Evolutionary conservation across 371 early-diverging fungal species (phyloP).

Genomic region (Mortierella sp.): DNA sequence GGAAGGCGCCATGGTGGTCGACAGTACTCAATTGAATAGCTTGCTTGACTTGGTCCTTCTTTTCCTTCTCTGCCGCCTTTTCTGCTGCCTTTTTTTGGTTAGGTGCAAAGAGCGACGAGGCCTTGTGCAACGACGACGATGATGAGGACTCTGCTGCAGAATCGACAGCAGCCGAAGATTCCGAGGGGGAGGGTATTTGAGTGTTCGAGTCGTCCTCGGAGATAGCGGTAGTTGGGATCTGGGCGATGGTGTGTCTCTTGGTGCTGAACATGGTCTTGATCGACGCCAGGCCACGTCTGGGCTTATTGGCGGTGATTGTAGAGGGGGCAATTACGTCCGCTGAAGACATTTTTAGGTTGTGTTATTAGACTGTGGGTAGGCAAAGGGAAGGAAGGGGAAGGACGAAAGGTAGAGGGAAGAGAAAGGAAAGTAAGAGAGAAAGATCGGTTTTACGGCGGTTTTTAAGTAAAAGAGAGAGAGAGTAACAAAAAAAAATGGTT

Average conservation of each 20-base stretch:
- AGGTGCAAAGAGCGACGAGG: slow-evolving; percentile 24
- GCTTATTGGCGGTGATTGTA: slow-evolving; percentile 17
- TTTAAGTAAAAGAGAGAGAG: not conserved
- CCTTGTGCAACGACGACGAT: slow-evolving; percentile 24
- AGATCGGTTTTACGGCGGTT: not conserved
- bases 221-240: slow-evolving; percentile 24
- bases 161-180: not conserved
- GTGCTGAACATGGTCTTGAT: slow-evolving; percentile 56
- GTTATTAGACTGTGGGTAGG: not conserved
- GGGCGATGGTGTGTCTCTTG: slow-evolving; percentile 44
- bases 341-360: slow-evolving; percentile 33
- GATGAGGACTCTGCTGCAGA: not conserved
- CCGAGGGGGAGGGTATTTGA: slow-evolving; percentile 1
- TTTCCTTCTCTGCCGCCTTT: slow-evolving; percentile 37
- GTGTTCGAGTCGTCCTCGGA: slow-evolving; percentile 7
- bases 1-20: slow-evolving; percentile 40
- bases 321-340: slow-evolving; percentile 22
- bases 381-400: not conserved
- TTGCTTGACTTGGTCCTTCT: slow-evolving; percentile 43
- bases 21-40: slow-evolving; percentile 41
- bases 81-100: slow-evolving; percentile 32
- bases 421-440: slow-evolving; percentile 5
- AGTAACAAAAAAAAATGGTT: slow-evolving; percentile 5
- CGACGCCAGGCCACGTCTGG: slow-evolving; percentile 46
- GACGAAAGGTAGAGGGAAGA: not conserved